Conservation (phyloP, 2,329 filamentous ascomycete species). For the Cadophora malorum region DNA sequence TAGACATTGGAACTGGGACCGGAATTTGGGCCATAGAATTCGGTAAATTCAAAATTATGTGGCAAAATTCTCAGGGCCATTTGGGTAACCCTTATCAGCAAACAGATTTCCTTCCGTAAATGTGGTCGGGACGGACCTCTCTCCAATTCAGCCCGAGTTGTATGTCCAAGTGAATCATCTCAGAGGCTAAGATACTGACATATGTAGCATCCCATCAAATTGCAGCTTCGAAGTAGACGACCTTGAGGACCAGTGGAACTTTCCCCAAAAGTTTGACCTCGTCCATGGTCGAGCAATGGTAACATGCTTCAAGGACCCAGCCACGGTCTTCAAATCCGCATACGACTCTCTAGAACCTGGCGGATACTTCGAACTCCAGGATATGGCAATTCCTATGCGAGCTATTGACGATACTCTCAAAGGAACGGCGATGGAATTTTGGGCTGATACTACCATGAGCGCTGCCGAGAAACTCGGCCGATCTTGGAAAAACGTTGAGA, state of each 20-base stretch:
- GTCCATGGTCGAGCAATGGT: conserved; percentile 42
- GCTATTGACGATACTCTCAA: conserved; percentile 33
- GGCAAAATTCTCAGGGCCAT: not conserved
- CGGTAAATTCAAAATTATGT: conserved; percentile 48
- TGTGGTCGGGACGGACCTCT: conserved; percentile 23
- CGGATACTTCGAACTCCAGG: conserved; percentile 30
- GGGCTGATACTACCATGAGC: conserved; percentile 30
- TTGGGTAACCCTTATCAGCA: not conserved
- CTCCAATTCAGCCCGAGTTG: conserved; percentile 22
- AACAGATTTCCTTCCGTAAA: conserved; percentile 12
- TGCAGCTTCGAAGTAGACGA: conserved; percentile 58
- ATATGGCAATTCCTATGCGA: conserved; percentile 25
- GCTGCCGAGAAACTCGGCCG: conserved; percentile 27
- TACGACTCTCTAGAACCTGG: conserved; percentile 27
- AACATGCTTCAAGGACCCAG: conserved; percentile 30
- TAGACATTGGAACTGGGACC: conserved; percentile 57
- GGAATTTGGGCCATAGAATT: conserved; percentile 67
- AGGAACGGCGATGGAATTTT: conserved; percentile 35
- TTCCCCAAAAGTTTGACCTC: conserved; percentile 54
- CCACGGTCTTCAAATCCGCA: conserved; percentile 23
- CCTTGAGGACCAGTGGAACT: conserved; percentile 55
- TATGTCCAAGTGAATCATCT: not conserved
- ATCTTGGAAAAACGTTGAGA: conserved; percentile 26
- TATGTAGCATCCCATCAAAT: conserved; percentile 43
- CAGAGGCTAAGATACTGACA: not conserved